These are phyloP conservation scores for Lasiosphaeria ovina DNA, from an alignment of 495 filamentous ascomycete genomes.

Conservation along the genomic window DNA sequence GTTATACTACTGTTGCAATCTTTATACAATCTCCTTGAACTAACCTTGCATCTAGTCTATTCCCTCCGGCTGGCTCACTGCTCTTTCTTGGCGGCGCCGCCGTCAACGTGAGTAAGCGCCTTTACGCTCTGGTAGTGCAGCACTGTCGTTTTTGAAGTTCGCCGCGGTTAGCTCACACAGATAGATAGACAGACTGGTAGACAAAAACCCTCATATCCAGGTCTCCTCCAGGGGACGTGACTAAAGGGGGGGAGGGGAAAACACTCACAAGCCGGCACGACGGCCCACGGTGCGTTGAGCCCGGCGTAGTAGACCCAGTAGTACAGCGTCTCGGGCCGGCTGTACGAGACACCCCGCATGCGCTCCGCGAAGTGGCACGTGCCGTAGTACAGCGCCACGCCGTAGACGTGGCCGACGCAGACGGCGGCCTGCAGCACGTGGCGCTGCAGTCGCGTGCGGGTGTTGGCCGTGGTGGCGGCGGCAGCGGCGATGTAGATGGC, in stretches of 20 bases:
- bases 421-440: slow-evolving; percentile 71
- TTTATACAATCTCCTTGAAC: background rate
- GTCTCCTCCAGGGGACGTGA: background rate
- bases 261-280: slow-evolving; percentile 59
- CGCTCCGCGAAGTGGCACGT: slow-evolving; percentile 71
- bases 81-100: slow-evolving; percentile 11
- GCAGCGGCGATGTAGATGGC: slow-evolving; percentile 55
- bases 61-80: background rate
- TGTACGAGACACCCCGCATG: slow-evolving; percentile 57
- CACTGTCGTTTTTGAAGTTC: slow-evolving; percentile 28
- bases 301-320: slow-evolving; percentile 87
- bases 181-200: too few species aligned
- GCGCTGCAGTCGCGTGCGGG: slow-evolving; percentile 30
- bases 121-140: slow-evolving; percentile 50
- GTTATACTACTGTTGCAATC: background rate
- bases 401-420: slow-evolving; percentile 80
- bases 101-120: slow-evolving; percentile 31
- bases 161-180: background rate
- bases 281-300: slow-evolving; percentile 84
- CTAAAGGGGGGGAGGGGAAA: background rate
- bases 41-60: too few species aligned
- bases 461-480: background rate
- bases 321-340: slow-evolving; percentile 74
- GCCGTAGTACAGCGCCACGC: slow-evolving; percentile 79
- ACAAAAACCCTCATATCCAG: too few species aligned